These are phyloP conservation scores for Lachancea waltii DNA, from an alignment of 805 yeast species.

Conservation along the genomic window DNA sequence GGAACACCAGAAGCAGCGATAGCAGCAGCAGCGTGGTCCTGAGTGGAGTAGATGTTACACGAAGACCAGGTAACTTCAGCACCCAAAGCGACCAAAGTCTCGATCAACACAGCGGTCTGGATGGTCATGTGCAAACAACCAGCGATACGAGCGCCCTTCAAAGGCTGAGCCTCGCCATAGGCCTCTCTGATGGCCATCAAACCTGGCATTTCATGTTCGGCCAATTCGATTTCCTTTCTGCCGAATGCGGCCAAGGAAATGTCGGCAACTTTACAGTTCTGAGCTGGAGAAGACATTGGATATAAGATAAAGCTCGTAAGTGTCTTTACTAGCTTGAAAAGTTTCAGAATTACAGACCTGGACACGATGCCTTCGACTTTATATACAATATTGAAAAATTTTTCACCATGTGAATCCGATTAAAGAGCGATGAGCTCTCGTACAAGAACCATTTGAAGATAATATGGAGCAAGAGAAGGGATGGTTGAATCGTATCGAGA, in stretches of 20 bases:
- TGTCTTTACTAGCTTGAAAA: conserved; percentile 1
- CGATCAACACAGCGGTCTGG: conserved; percentile 98
- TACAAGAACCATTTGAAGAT: not conserved
- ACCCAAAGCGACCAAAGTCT: conserved; percentile 94
- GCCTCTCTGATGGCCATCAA: conserved; percentile 93
- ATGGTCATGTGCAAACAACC: conserved; percentile 99
- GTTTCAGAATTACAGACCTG: not conserved
- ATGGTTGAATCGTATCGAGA: no score
- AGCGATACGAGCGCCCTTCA: conserved; percentile 97
- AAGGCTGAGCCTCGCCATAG: conserved; percentile 88
- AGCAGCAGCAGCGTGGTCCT: conserved; percentile 99
- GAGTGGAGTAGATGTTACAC: conserved; percentile 98
- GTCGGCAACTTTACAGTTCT: conserved; percentile 92
- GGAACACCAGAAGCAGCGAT: conserved; percentile 99
- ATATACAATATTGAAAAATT: conserved; percentile 4
- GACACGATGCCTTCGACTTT: not conserved
- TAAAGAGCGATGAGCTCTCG: not conserved
- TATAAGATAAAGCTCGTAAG: not conserved
- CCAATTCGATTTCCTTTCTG: conserved; percentile 97
- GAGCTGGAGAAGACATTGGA: conserved; percentile 53
- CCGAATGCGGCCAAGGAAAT: conserved; percentile 98
- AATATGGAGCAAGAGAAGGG: no score
- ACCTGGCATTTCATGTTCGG: conserved; percentile 99
- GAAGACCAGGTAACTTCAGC: conserved; percentile 99
- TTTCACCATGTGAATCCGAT: conserved; percentile 10